A percentile compares a stretch with the other conserved stretches of the same genome.
Evolutionary conservation across 306 rosid genomes (phyloP).

Genomic region (Dalbergia cultrata): DNA sequence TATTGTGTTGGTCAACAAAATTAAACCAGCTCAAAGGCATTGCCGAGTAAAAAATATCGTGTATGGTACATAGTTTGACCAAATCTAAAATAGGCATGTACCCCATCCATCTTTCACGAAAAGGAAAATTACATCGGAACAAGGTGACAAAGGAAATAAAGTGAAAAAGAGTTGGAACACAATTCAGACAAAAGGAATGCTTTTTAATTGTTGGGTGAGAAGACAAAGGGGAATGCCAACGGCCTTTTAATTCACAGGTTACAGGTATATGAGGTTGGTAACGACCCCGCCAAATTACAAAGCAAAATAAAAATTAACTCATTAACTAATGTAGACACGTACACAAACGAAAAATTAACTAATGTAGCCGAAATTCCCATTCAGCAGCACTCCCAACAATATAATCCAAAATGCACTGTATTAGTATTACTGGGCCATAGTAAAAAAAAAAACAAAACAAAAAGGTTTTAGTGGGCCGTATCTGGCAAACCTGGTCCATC

Average conservation of each 20-base stretch:
- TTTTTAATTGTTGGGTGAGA: not conserved
- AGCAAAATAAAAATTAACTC: too few species aligned
- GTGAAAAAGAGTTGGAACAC: not conserved
- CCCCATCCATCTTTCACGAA: not conserved
- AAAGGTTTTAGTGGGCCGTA: not conserved
- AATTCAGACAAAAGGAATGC: not conserved
- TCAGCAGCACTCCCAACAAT: not conserved
- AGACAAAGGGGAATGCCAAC: conserved; percentile 1
- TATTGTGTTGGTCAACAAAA: too few species aligned
- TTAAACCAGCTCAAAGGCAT: too few species aligned
- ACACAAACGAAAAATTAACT: not conserved
- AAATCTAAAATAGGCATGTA: not conserved
- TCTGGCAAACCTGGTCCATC: not conserved
- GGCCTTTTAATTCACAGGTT: not conserved
- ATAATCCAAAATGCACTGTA: too few species aligned
- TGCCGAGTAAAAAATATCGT: too few species aligned
- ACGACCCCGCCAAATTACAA: conserved; percentile 40
- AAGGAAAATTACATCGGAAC: not conserved
- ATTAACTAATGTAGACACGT: too few species aligned
- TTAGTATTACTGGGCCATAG: too few species aligned
- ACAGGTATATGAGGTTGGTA: not conserved
- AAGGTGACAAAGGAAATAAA: not conserved
- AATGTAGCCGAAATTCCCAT: not conserved
- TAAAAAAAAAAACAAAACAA: not conserved
- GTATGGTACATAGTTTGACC: not conserved